These are phyloP conservation scores for Fusarium circinatum DNA, from an alignment of 2,329 filamentous ascomycete species.

Conservation along the genomic window DNA sequence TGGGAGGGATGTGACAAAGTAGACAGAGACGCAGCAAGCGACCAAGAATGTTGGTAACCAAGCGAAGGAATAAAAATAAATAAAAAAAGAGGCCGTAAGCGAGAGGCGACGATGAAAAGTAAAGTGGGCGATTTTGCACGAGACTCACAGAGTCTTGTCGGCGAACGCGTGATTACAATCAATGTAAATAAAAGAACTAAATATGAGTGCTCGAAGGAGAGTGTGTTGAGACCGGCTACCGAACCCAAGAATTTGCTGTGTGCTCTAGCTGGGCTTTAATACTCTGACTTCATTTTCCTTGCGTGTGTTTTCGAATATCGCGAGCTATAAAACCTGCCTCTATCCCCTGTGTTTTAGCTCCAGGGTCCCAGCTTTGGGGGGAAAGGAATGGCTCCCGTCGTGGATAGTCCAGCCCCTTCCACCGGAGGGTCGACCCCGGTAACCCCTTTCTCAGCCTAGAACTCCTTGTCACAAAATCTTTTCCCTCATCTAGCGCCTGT, in stretches of 20 bases:
- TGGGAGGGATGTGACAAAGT: not conserved
- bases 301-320: constrained; percentile 17
- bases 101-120: constrained; percentile 23
- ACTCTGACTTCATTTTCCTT: constrained; percentile 12
- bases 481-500: constrained; percentile 24
- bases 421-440: constrained; percentile 11
- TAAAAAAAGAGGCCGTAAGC: constrained; percentile 26
- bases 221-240: constrained; percentile 34
- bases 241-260: constrained; percentile 11
- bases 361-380: constrained; percentile 13
- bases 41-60: not conserved
- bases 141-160: constrained; percentile 34
- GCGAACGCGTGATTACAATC: constrained; percentile 23
- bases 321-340: constrained; percentile 23
- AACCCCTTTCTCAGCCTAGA: constrained; percentile 28
- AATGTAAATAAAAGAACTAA: constrained; percentile 15
- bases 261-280: constrained; percentile 30
- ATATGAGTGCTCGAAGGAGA: constrained; percentile 22
- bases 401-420: constrained; percentile 14
- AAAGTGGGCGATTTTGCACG: constrained; percentile 21
- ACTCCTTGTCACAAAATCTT: constrained; percentile 20
- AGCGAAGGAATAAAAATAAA: not conserved
- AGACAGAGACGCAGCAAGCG: not conserved
- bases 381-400: constrained; percentile 16
- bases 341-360: constrained; percentile 14